Base-by-base conservation (phyloP, 2,329 filamentous ascomycete genomes). In the Fusarium tupiense region DNA sequence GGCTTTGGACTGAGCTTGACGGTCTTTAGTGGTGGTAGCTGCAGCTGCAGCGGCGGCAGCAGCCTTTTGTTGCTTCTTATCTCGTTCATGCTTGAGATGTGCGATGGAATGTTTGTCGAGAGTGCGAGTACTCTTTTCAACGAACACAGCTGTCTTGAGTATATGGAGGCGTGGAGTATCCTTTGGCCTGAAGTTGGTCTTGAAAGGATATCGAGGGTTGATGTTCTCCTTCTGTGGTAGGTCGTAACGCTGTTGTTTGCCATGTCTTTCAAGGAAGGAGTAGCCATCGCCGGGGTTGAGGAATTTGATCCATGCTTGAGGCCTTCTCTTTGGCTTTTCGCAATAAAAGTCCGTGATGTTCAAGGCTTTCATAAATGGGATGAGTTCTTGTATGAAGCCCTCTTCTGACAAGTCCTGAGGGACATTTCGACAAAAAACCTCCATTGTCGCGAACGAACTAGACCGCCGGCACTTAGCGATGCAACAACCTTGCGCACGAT, bases 361-460 rank as follows among this genome's bases (percentile, higher is more conserved):
- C 5, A 90, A 80, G 0, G 54, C 71, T 1, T 78, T 75, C 77
- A 89, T 83, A 35, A 83, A 77, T 0, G 84, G 83, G 22, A 74
- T 60, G 4, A 90, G 81, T 57, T 85, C 83, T 0, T 61, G 74
- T 17, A 74, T 77, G 16, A 90, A 77, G 12, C 72, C 74, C 0
- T 82, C 74, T 6, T 85, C 81, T 16, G 82, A 79, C 37, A 88
- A 72, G 35, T 83, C 79, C 16, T 59, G 37, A 3, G 87, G 86
- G 20, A 90, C 80, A 17, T 84, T 83, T 20, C 61, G 70, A 38
- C 89, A 74, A 41, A 84, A 84, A 17, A 86, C 83, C 69, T 89
- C 86, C 84, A 89, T 88, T 8, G 29, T 64, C 14, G 16, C 20
- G 11, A 16, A 20, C 8, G 43, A 16, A 5, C 20, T 19, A 29